Evolutionary conservation across 192 early-diverging fungal genomes (phyloP), one percentile per base, ranked within the genome.

Genomic region (Backusella parvicylindrica): DNA sequence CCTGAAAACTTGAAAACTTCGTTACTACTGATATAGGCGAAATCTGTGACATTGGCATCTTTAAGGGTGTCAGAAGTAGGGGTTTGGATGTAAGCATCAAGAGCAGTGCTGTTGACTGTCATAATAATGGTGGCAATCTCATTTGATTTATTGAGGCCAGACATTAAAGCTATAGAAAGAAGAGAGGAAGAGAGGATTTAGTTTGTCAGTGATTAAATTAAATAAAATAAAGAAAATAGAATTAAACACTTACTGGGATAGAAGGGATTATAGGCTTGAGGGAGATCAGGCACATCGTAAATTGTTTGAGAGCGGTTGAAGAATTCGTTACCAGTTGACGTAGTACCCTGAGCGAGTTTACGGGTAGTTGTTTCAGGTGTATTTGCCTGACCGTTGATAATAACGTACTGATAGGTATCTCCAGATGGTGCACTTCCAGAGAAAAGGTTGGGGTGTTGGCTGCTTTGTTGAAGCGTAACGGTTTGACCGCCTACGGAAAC

Each of bases 91-190:
- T 81, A 68, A 32, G 75, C 75, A 28, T 77, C 74, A 28, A 84
- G 70, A 11, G 75, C 73, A 6, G 74, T 73, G 4, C 35, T 21
- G 33, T 80, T 78, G 23, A 74, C 85, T 15, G 69, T 77, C 38
- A 86, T 64, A 53, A 84, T 82, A 16, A 86, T 49, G 12, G 85
- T 86, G 21, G 79, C 80, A 36, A 86, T 66, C 41, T 86, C 78
- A 68, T 83, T 79, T 43, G 82, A 80, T 37, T 80, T 80, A 69
- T 77, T 81, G 32, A 81, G 28, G 15, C 1, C 33, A 21, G 72
- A 74, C 7, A 70, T 69, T 49, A 81, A 50, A 41, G 75, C 79
- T 81, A 38, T 38, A 72, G 60, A 31, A n/a, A 26, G 0, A 13
- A 69, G 21, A 69, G 18, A 40, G 26, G 28, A 38, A 38, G 11